A percentile compares a stretch with the other conserved stretches of the same genome.
These are phyloP conservation scores for Dioszegia crocea DNA, from an alignment of 768 basidiomycete genomes.

Conservation along the genomic window DNA sequence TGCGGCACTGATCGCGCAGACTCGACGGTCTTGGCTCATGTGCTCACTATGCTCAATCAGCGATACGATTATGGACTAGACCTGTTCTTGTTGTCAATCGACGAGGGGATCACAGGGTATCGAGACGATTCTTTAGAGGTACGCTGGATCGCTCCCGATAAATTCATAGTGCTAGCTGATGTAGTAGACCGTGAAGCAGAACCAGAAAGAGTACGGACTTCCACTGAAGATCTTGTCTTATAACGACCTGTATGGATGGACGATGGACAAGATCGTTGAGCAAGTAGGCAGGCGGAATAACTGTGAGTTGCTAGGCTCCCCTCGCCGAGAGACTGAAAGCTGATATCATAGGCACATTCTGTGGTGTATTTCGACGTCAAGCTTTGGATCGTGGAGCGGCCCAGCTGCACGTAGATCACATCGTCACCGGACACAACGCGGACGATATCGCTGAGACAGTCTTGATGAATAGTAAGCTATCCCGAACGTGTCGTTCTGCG, in stretches of 20 bases:
- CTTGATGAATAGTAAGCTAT: constrained; percentile 84
- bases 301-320: constrained; percentile 54
- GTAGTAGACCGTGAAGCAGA: constrained; percentile 90
- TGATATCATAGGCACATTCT: constrained; percentile 67
- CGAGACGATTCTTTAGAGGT: constrained; percentile 96
- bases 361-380: constrained; percentile 93
- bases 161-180: too few relatives aligned
- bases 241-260: constrained; percentile 96
- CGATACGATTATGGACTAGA: constrained; percentile 89
- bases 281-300: constrained; percentile 96
- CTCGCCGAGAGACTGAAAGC: not conserved
- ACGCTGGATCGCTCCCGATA: constrained; percentile 4
- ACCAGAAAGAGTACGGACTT: constrained; percentile 89
- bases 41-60: constrained; percentile 92
- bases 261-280: constrained; percentile 94
- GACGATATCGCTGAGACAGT: constrained; percentile 99
- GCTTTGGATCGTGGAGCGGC: constrained; percentile 92
- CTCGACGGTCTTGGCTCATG: constrained; percentile 94
- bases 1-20: constrained; percentile 61
- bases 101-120: constrained; percentile 98
- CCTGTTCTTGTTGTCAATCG: constrained; percentile 88
- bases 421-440: constrained; percentile 98
- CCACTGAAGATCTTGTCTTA: constrained; percentile 95
- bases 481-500: not conserved
- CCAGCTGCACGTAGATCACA: constrained; percentile 84